A percentile compares a stretch with the other conserved stretches of the same genome.
Conservation (phyloP, 345 rosid genomes). For the Brassica carinata region DNA sequence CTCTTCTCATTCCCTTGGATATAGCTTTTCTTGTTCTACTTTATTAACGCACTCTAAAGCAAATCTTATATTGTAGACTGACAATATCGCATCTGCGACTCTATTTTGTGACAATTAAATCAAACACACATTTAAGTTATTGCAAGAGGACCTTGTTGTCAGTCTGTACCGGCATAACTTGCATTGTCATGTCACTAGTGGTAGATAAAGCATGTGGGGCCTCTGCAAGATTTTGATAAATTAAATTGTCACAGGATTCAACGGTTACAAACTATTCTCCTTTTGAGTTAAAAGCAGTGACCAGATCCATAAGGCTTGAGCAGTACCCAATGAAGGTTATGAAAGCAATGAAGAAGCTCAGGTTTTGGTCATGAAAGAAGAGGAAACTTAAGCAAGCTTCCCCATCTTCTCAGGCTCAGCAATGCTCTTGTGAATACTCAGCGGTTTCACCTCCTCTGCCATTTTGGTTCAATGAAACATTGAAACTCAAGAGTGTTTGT, state of each 20-base stretch:
- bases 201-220: slow-evolving; percentile 12
- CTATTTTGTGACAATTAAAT: neutral
- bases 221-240: slow-evolving; percentile 19
- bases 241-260: slow-evolving; percentile 49
- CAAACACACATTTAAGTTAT: neutral
- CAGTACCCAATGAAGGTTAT: slow-evolving; percentile 46
- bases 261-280: slow-evolving; percentile 26
- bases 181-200: slow-evolving; percentile 6
- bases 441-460: slow-evolving; percentile 53
- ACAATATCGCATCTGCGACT: neutral
- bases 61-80: slow-evolving; percentile 12
- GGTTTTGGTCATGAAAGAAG: slow-evolving; percentile 59
- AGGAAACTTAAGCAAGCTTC: slow-evolving; percentile 33
- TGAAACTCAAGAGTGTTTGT: slow-evolving; percentile 20
- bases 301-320: neutral
- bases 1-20: slow-evolving; percentile 2
- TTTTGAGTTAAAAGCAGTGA: neutral
- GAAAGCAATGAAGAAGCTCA: slow-evolving; percentile 57
- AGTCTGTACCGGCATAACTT: neutral
- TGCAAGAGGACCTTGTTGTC: neutral
- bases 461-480: slow-evolving; percentile 48
- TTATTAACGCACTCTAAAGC: neutral
- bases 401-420: slow-evolving; percentile 23
- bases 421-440: slow-evolving; percentile 39
- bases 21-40: slow-evolving; percentile 2